phyloP scores from a whole-genome alignment of 2,329 filamentous ascomycete species.

The Diaporthe ilicicola region DNA sequence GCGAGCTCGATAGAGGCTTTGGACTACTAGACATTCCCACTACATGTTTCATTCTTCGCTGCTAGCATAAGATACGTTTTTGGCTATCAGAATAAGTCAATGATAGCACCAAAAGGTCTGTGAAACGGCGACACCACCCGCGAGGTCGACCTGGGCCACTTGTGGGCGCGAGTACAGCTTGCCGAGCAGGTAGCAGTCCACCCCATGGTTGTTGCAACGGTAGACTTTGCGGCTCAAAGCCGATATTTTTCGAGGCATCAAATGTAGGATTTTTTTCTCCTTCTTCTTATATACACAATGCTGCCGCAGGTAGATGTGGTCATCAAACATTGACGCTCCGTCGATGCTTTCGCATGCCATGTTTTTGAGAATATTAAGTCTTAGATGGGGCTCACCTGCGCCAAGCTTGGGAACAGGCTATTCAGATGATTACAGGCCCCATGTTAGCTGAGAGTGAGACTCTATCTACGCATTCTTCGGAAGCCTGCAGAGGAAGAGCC shows the following conservation, averaged over 20 bases:
- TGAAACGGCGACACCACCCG: neutral
- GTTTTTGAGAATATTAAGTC: neutral
- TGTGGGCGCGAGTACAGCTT: too few species aligned
- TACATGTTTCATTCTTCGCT: neutral
- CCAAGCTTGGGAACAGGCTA: too few species aligned
- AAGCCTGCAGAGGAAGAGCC: neutral
- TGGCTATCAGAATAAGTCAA: neutral
- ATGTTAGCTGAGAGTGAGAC: neutral
- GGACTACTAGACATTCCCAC: neutral
- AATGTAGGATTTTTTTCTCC: too few species aligned
- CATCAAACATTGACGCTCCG: too few species aligned
- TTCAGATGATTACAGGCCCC: neutral
- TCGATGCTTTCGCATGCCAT: neutral
- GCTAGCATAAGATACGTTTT: neutral
- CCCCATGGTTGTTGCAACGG: neutral
- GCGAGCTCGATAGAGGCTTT: neutral
- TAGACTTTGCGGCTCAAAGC: neutral
- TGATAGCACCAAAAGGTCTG: neutral
- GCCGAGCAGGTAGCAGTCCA: neutral
- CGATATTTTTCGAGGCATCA: too few species aligned
- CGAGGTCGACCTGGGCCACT: neutral
- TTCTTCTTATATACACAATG: too few species aligned
- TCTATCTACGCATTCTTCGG: neutral
- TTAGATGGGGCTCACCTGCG: neutral
- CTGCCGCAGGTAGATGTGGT: too few species aligned